A percentile compares a stretch with the other conserved stretches of the same genome.
Conservation (phyloP, 2,329 filamentous ascomycete species). For the Aspergillus puulaauensis region DNA sequence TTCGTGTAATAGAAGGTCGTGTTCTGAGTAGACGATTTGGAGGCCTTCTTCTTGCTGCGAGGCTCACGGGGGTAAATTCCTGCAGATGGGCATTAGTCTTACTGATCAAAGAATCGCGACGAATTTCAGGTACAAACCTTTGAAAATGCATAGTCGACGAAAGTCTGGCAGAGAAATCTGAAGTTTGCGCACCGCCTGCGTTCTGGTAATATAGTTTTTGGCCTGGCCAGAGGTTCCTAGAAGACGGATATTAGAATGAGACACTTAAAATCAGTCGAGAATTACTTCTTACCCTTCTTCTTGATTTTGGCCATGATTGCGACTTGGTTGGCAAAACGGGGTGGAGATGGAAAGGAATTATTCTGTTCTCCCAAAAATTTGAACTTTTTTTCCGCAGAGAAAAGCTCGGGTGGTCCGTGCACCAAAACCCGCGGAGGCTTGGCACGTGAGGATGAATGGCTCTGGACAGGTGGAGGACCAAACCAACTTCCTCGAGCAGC, state of each 20-base stretch:
- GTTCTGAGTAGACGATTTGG: constrained; percentile 82
- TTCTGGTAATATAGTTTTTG: constrained; percentile 98
- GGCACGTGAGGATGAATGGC: constrained; percentile 18
- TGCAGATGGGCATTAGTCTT: constrained; percentile 27
- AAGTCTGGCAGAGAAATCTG: constrained; percentile 97
- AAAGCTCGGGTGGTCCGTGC: constrained; percentile 33
- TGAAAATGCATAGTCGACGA: constrained; percentile 98
- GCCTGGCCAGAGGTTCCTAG: constrained; percentile 80
- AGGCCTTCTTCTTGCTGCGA: constrained; percentile 93
- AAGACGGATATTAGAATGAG: constrained; percentile 3
- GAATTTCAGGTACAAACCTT: constrained; percentile 55
- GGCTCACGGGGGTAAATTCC: constrained; percentile 97
- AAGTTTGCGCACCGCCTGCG: constrained; percentile 94
- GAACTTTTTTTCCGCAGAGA: constrained; percentile 21
- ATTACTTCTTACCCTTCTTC: constrained; percentile 68
- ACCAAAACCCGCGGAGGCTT: constrained; percentile 24
- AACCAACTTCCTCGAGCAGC: background rate
- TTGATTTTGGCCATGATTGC: constrained; percentile 70
- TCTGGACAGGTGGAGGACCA: constrained; percentile 16
- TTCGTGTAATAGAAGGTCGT: constrained; percentile 93
- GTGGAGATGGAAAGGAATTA: constrained; percentile 33
- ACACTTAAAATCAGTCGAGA: background rate
- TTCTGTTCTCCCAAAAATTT: constrained; percentile 30
- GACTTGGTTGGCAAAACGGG: constrained; percentile 16
- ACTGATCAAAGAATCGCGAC: background rate